These are phyloP conservation scores for Tetracladium marchalianum DNA, from an alignment of 495 filamentous ascomycete species.

Conservation along the genomic window DNA sequence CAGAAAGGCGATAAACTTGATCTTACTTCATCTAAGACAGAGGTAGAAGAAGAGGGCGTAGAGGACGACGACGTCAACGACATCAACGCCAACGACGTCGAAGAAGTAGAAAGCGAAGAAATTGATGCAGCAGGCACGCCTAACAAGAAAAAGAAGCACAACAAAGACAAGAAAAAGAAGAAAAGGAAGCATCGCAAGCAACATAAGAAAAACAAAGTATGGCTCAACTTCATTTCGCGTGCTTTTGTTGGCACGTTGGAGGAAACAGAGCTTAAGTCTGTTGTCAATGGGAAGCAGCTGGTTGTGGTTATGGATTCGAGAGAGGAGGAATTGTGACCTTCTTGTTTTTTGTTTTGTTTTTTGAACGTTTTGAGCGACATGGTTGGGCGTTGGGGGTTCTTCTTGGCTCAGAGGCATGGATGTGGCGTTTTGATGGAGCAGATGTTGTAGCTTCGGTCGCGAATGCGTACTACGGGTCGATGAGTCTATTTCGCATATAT, in stretches of 20 bases:
- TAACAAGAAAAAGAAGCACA: constrained; percentile 13
- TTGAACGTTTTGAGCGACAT: no score
- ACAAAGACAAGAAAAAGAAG: constrained; percentile 14
- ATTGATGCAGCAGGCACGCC: neutral
- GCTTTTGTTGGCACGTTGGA: constrained; percentile 20
- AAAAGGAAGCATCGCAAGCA: constrained; percentile 17
- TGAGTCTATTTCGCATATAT: no score
- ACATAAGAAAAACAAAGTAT: constrained; percentile 20
- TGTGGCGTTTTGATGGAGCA: no score
- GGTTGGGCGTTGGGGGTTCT: no score
- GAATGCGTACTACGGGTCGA: no score
- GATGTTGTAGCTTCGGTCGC: no score
- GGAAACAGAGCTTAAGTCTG: constrained; percentile 13
- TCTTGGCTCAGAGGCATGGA: no score
- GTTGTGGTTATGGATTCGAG: neutral
- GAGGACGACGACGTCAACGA: neutral
- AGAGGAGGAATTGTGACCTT: neutral
- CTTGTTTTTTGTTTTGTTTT: no score
- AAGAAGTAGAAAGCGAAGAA: constrained; percentile 1
- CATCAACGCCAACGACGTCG: constrained; percentile 12
- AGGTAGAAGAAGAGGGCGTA: neutral
- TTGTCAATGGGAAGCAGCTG: neutral
- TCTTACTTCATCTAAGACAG: no score
- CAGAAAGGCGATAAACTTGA: constrained; percentile 18
- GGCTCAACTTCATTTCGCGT: constrained; percentile 19